Base-by-base conservation (phyloP, 352 stramenopile species). In the Elongisporangium undulatum region DNA sequence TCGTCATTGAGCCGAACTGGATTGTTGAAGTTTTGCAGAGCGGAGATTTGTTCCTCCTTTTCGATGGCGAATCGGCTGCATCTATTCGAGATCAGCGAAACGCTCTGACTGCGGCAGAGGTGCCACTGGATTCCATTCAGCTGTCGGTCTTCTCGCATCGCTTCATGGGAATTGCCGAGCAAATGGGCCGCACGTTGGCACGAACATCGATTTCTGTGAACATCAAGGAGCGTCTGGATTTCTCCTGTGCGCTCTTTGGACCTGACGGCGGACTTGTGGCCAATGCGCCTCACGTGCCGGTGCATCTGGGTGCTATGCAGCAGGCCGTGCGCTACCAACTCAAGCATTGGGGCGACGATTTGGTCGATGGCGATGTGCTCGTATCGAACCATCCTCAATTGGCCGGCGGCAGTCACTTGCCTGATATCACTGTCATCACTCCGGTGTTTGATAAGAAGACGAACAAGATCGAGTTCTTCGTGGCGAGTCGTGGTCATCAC, bases 401-500 rank as follows among this genome's bases (percentile, higher is more conserved):
- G 45, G 97, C 97, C 20, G 97, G 97, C 39, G 97, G 96, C 16
- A 95, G 76, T 34, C 96, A 99, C 68, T 72, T 99, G n/a, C 97
- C 97, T 1, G 97, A 99, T 70, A 99, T 99, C 64, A 99, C 97
- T 5, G 97, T 99, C 4, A 99, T 99, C 58, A 99, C 97, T n/a
- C 97, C 97, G 26, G 97, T 99, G 2, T 99, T 99, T 73, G 81
- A 97, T 59, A 78, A 95, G 56, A 74, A 73, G 20, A 84, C 72
- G 12, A 74, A 90, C 24, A 82, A 95, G 52, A 98, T 99, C 50
- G 88, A 98, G 49, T 99, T 99, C 66, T 99, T 99, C 67, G 96
- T 99, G 7, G 97, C 97, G 5, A 98, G 93, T 60, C 85, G 97
- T 48, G 97, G 97, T 39, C 97, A 99, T 71, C 97, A 99, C 71